Evolutionary conservation across 192 early-diverging fungal genomes (phyloP), one percentile per base, ranked within the genome.

Genomic region (Chytriomyces sp.): DNA sequence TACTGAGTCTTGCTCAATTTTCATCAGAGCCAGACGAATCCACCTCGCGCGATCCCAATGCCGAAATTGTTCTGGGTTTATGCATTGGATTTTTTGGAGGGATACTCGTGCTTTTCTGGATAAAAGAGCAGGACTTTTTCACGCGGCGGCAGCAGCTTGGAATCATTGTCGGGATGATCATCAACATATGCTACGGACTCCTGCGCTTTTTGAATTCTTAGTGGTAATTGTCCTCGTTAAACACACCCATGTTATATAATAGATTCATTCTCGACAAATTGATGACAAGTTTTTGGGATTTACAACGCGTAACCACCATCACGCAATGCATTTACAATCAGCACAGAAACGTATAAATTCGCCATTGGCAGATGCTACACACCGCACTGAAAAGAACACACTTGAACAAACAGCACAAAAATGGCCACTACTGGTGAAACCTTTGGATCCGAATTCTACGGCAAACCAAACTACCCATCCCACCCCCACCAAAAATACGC

Each of bases 41-140:
- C 7, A 23, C 16, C 10, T 35, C 35, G 35, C 66, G 68, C 13
- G 78, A 75, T 28, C 47, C 75, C 2, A 20, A 75, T 59, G 8
- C 77, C 57, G 81, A 82, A 57, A 43, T 82, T 48, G 45, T 82
- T 9, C 6, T 50, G 24, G 81, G 81, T 8, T 45, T 82, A 3
- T 26, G 75, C 18, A 23, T 73, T 26, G 81, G 81, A 5, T 82
- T 75, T 57, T 82, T 82, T 73, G 47, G 64, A 10, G 81, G 81
- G 23, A 69, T 82, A 28, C 48, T 83, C 0, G 69, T 78, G 11
- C 61, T 83, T 16, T 80, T 83, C 45, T 83, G 78, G 78, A 64
- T 83, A 23, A 80, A 80, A 64, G 82, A 83, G 47, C 64, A 53
- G 7, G 72, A 65, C 8, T 50, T 80, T 6, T 83, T 81, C 61